These are phyloP conservation scores for Pseudogymnoascus sp. DNA, from an alignment of 2,329 filamentous ascomycete genomes.

Conservation along the genomic window DNA sequence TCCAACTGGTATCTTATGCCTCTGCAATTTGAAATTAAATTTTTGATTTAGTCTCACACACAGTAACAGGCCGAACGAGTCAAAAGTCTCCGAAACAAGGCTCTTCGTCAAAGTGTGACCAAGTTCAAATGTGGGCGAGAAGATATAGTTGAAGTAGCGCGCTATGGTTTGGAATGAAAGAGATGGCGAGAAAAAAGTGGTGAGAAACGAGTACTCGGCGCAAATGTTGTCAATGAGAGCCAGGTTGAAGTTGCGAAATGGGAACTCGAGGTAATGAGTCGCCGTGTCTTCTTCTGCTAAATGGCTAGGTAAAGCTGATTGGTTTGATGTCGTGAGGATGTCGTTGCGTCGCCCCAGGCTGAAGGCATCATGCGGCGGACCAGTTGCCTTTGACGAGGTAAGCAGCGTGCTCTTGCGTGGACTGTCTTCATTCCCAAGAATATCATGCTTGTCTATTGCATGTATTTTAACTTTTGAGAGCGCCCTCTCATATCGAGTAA, in stretches of 20 bases:
- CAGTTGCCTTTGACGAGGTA: conserved; percentile 44
- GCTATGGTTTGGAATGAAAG: conserved; percentile 71
- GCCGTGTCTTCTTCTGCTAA: conserved; percentile 84
- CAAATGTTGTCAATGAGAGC: conserved; percentile 90
- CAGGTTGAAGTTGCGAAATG: conserved; percentile 91
- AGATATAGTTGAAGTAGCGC: conserved; percentile 79
- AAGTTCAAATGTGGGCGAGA: conserved; percentile 81
- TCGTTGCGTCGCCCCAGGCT: conserved; percentile 82
- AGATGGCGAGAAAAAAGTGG: conserved; percentile 77
- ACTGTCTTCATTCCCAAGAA: conserved; percentile 71
- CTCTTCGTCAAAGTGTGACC: conserved; percentile 71
- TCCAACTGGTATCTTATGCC: conserved; percentile 79
- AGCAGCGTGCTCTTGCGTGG: conserved; percentile 57
- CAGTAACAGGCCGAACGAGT: conserved; percentile 81
- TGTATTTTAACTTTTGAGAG: conserved; percentile 82
- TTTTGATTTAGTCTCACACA: conserved; percentile 91
- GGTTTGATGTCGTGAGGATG: conserved; percentile 65
- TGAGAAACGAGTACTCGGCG: conserved; percentile 90
- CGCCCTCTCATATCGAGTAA: conserved; percentile 77
- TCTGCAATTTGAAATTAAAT: conserved; percentile 87
- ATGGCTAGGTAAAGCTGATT: conserved; percentile 76
- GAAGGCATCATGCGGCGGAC: conserved; percentile 75
- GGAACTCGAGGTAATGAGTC: conserved; percentile 79
- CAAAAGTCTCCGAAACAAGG: conserved; percentile 69
- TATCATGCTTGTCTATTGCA: conserved; percentile 72